Evolutionary conservation across 331 rosid genomes (phyloP), one percentile per base, ranked within the genome.

Genomic region (Erythrophleum ivorense): DNA sequence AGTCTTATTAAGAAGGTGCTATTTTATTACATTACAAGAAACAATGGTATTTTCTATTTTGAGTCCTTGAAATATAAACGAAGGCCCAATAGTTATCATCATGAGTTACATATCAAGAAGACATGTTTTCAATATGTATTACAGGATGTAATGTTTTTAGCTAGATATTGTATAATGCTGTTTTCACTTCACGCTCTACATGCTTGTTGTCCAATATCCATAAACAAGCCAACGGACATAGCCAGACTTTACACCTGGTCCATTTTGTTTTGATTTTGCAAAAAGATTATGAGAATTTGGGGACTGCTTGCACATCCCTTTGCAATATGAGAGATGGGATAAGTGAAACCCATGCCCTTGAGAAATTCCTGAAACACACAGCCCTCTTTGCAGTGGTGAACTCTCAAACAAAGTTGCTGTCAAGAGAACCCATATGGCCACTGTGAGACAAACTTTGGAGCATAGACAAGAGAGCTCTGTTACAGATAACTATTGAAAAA

Each of bases 1-100:
- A 36, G 87, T 86, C 98, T 95, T 77, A 84, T 93, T 50, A 90
- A 91, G 69, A 92, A 91, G 98, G 98, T 95, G 89, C 31, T 34
- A 6, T 64, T 36, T 64, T 1, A 34, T n/a, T 63, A 2, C 16
- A 21, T 34, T 34, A 34, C 9, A 1, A 2, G 69, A 63, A 14
- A 15, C 3, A 34, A 33, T 12, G 16, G 5, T 15, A 33, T 63
- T 59, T 59, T 59, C 16, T 59, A n/a, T 33, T 31, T 31, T 63
- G 43, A 33, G 43, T 31, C n/a, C 31, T 38, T 63, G 68, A 63
- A 63, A 63, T 63, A 63, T 63, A 33, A 14, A 63, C 3, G 6
- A 31, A 31, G 68, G 43, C 8, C 5, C n/a, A 0, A 15, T 13
- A 60, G 67, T 60, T 31, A 31, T 33, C 34, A 34, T 33, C 19